Evolutionary conservation across 2,329 filamentous ascomycete species (phyloP).

Genomic region (Cryphonectria carpinicola): DNA sequence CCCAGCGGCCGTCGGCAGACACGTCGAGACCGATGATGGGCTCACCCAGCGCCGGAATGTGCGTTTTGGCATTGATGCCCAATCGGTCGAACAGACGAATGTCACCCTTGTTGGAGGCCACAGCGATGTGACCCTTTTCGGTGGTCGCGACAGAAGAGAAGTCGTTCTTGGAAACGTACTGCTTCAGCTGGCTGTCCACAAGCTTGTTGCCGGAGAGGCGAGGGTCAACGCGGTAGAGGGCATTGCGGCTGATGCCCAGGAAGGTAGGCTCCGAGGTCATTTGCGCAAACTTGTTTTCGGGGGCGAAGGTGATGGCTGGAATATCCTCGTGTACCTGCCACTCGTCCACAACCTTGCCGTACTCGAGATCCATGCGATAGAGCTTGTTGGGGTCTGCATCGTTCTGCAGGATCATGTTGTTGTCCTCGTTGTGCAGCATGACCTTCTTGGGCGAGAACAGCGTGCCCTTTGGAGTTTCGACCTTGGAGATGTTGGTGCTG

Average conservation of each 20-base stretch:
- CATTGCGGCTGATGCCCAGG: conserved; percentile 89
- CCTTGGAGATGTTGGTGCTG: conserved; percentile 95
- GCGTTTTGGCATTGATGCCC: conserved; percentile 96
- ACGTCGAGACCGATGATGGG: conserved; percentile 94
- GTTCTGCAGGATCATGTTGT: conserved; percentile 88
- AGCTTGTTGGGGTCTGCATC: conserved; percentile 82
- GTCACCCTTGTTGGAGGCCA: conserved; percentile 97
- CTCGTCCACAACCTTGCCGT: conserved; percentile 96
- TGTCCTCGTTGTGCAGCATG: conserved; percentile 91
- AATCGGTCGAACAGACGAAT: conserved; percentile 94
- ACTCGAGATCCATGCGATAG: conserved; percentile 97
- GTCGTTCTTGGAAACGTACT: conserved; percentile 95
- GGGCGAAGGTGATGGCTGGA: conserved; percentile 86
- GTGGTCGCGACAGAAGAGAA: conserved; percentile 95
- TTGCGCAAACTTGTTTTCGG: conserved; percentile 97
- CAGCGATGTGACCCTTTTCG: conserved; percentile 94
- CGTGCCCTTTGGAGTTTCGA: conserved; percentile 84
- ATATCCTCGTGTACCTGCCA: conserved; percentile 99
- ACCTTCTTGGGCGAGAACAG: conserved; percentile 95
- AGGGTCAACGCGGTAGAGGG: conserved; percentile 91
- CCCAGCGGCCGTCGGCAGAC: conserved; percentile 93
- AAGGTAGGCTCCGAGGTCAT: conserved; percentile 96
- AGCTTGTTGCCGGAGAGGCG: conserved; percentile 89
- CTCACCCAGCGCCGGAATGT: conserved; percentile 93
- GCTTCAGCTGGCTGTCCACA: conserved; percentile 90